These are phyloP conservation scores for Schizothecium vesticola DNA, from an alignment of 495 filamentous ascomycete species.

Conservation along the genomic window DNA sequence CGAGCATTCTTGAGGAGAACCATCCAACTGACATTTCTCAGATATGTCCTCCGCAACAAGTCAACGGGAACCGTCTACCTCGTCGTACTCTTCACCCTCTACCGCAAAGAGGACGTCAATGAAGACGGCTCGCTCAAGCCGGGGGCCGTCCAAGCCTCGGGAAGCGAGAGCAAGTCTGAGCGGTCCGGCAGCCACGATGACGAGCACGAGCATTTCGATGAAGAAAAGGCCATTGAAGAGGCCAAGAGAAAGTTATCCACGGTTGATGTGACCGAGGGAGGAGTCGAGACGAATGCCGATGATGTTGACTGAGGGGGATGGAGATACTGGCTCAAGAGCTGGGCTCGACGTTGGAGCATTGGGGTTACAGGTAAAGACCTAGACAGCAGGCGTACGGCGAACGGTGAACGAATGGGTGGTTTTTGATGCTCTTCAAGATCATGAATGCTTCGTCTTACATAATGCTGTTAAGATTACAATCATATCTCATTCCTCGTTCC, in stretches of 20 bases:
- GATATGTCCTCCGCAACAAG: slow-evolving; percentile 81
- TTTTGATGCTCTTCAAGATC: background rate
- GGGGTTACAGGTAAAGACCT: background rate
- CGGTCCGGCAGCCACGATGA: background rate
- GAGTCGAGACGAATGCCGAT: slow-evolving; percentile 14
- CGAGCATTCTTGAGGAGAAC: too few relatives aligned
- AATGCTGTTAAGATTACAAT: background rate
- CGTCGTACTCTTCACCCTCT: slow-evolving; percentile 71
- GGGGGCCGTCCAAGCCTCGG: slow-evolving; percentile 25
- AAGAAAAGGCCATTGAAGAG: slow-evolving; percentile 25
- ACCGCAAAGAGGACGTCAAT: slow-evolving; percentile 57
- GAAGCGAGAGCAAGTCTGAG: slow-evolving; percentile 7
- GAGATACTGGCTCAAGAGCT: background rate
- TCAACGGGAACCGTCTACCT: slow-evolving; percentile 65
- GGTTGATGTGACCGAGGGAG: slow-evolving; percentile 1
- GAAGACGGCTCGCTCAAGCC: slow-evolving; percentile 52
- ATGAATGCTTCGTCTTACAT: background rate
- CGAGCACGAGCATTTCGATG: background rate
- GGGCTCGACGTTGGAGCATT: background rate
- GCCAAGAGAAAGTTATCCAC: slow-evolving; percentile 18
- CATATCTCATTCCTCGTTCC: background rate
- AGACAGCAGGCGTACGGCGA: background rate
- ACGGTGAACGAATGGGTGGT: background rate
- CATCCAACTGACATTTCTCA: slow-evolving; percentile 56
- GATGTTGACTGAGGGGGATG: slow-evolving; percentile 26